These are phyloP conservation scores for Saccharomyces kudriavzevii DNA, from an alignment of 805 yeast species.

Conservation along the genomic window DNA sequence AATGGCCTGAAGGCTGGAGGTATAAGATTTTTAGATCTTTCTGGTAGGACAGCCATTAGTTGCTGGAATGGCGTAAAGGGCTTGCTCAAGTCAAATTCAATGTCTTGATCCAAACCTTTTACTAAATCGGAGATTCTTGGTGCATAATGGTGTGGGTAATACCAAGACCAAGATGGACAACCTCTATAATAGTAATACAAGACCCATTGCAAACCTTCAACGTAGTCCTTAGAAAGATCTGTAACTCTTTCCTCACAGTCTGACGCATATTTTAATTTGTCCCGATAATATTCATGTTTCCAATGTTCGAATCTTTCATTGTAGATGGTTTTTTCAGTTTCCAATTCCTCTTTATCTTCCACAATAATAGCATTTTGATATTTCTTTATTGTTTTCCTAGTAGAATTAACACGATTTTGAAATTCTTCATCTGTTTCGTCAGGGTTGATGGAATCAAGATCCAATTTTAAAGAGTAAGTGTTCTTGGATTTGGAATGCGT, in stretches of 20 bases:
- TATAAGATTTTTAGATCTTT: conserved; percentile 72
- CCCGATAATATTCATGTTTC: conserved; percentile 79
- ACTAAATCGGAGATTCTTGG: conserved; percentile 87
- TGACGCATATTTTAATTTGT: conserved; percentile 65
- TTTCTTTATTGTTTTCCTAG: conserved; percentile 49
- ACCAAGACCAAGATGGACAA: conserved; percentile 95
- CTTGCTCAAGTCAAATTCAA: conserved; percentile 56
- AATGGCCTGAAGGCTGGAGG: conserved; percentile 71
- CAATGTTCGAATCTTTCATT: conserved; percentile 67
- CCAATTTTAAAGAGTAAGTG: conserved; percentile 52
- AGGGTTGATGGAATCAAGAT: conserved; percentile 66
- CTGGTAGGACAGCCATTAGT: conserved; percentile 95
- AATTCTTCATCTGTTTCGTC: conserved; percentile 61
- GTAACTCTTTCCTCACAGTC: conserved; percentile 52
- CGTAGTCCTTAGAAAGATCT: conserved; percentile 68
- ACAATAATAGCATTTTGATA: conserved; percentile 55
- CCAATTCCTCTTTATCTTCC: conserved; percentile 47
- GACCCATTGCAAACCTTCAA: conserved; percentile 97
- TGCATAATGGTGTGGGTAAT: conserved; percentile 78
- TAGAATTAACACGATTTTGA: conserved; percentile 41
- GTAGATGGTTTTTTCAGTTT: conserved; percentile 52
- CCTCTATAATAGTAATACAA: conserved; percentile 84
- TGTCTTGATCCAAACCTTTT: conserved; percentile 57
- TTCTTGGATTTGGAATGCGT: conserved; percentile 54
- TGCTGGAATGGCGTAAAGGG: conserved; percentile 94